Conservation (phyloP, 75 land plant genomes). For the Selaginella moellendorffii region DNA sequence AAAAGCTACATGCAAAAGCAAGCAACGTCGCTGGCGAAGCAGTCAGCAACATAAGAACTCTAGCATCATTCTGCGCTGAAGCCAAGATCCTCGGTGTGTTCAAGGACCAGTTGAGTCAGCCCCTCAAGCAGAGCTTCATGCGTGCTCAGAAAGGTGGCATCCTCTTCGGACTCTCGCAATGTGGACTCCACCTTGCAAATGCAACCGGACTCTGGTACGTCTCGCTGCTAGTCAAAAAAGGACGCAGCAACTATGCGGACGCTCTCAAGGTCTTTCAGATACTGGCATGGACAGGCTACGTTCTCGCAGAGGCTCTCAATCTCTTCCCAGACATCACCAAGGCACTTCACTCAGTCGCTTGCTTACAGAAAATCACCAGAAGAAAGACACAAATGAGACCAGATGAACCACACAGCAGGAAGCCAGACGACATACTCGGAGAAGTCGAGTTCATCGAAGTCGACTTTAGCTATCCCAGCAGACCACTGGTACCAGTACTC, state of each 20-base stretch:
- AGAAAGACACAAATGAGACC: background rate
- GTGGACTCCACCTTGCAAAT: conserved; percentile 34
- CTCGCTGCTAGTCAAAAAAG: conserved; percentile 22
- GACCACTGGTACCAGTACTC: background rate
- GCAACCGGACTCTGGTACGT: conserved; percentile 38
- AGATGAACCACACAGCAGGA: background rate
- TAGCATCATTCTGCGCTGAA: conserved; percentile 35
- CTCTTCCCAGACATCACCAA: background rate
- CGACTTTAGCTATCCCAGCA: background rate
- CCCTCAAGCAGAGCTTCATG: conserved; percentile 15
- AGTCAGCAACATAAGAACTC: conserved; percentile 36
- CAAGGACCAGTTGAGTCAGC: conserved; percentile 27
- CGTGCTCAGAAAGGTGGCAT: conserved; percentile 33
- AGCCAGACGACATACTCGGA: background rate
- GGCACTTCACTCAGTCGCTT: background rate
- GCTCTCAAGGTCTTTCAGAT: conserved; percentile 42
- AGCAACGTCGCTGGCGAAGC: conserved; percentile 50
- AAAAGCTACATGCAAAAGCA: conserved; percentile 31
- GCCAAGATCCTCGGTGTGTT: conserved; percentile 26
- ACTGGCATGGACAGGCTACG: conserved; percentile 37
- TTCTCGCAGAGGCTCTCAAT: conserved; percentile 25
- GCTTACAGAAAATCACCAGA: background rate
- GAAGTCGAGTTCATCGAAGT: background rate
- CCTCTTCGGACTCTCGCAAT: conserved; percentile 35
- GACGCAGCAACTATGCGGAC: conserved; percentile 23